Evolutionary conservation across 148 eudicot species (phyloP), one percentile per base, ranked within the genome.

Genomic region (Persicaria tinctoria): DNA sequence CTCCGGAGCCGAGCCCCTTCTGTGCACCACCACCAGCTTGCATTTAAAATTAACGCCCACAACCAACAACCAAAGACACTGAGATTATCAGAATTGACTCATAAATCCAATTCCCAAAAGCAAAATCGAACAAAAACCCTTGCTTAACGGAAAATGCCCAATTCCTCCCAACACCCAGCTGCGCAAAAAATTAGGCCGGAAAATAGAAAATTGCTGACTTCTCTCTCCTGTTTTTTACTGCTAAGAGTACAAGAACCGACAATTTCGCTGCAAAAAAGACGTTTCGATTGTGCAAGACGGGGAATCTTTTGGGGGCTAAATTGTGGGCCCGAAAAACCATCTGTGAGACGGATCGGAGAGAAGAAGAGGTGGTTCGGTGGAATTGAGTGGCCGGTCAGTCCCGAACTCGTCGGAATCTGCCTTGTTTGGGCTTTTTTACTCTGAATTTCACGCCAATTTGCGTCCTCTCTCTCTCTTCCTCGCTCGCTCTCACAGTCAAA

Each of bases 21-120:
- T 89, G 91, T 75, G 84, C 80, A 79, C 89, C 90, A 86, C 96
- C 96, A 23, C 97, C 97, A 68, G 96, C 83, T 79, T 93, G 96
- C 96, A 93, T 93, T 78, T 78, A 78, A 56, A 41, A 44, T 46
- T 68, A 57, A 49, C 6, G 27, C 73, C 51, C 73, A 70, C 23
- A 73, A 73, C 55, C 53, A 20, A 17, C 66, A 60, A 50, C 9
- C 12, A 5, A 60, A 16, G 27, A 23, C 10, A 60, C 27, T 60
- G 66, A 60, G 38, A 47, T 8, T 38, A 41, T n/a, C 60, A n/a
- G 71, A 55, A 45, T 50, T 64, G 4, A 8, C 1, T 2, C 49
- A 46, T 46, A 51, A 41, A 18, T 41, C 32, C 70, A 66, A 44
- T 44, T 6, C 27, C 51, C 41, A 48, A 73, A 32, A 54, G 38